Conservation (phyloP, 805 yeast genomes). For the Torulaspora indica region DNA sequence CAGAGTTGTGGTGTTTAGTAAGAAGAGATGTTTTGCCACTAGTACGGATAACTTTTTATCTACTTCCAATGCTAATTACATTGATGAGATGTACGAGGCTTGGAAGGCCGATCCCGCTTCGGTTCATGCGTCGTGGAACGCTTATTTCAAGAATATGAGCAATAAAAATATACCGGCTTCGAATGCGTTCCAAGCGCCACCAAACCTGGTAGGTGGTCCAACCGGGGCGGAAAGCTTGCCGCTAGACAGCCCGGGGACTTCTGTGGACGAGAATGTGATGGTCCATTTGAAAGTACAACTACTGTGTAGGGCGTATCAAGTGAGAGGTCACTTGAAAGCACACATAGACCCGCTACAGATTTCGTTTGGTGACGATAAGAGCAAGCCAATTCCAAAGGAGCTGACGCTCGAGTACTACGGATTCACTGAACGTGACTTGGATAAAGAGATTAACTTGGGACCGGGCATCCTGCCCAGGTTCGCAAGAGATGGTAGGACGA, state of each 20-base stretch:
- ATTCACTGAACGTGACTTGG: constrained; percentile 79
- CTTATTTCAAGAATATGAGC: constrained; percentile 89
- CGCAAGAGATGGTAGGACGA: constrained; percentile 53
- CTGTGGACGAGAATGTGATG: constrained; percentile 63
- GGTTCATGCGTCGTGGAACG: constrained; percentile 96
- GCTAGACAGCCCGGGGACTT: constrained; percentile 31
- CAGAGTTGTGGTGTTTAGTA: neutral
- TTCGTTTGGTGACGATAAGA: constrained; percentile 66
- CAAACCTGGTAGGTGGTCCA: constrained; percentile 78
- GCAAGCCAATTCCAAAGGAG: constrained; percentile 65
- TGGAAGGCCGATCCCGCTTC: constrained; percentile 87
- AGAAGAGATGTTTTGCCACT: constrained; percentile 15
- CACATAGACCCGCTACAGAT: constrained; percentile 93
- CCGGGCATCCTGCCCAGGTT: constrained; percentile 97
- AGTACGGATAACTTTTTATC: constrained; percentile 69
- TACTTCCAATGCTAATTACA: constrained; percentile 80
- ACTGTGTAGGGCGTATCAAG: constrained; percentile 97
- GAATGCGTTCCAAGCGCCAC: constrained; percentile 84
- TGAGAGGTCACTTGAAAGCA: constrained; percentile 95
- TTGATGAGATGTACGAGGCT: constrained; percentile 96
- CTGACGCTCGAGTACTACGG: constrained; percentile 89
- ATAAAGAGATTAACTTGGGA: constrained; percentile 81
- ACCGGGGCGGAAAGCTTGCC: constrained; percentile 65
- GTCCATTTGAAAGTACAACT: constrained; percentile 93
- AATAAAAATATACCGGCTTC: constrained; percentile 64